Evolutionary conservation across 306 rosid genomes (phyloP).

Genomic region (Cucumis cinereus): DNA sequence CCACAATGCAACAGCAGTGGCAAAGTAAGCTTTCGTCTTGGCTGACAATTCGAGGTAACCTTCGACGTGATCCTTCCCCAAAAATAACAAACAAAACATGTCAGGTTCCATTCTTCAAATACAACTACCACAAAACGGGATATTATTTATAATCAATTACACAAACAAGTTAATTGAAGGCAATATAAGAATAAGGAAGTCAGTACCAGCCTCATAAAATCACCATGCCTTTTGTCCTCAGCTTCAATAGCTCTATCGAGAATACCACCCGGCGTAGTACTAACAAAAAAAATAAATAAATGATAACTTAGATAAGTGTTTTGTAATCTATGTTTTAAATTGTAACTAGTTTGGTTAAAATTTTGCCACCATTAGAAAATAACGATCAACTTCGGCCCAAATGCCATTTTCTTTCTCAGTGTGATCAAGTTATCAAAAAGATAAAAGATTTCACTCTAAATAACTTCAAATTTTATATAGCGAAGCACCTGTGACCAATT

Average conservation of each 20-base stretch:
- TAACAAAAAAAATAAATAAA: conserved; percentile 5
- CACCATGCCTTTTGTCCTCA: conserved; percentile 39
- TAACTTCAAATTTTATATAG: neutral
- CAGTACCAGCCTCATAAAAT: conserved; percentile 42
- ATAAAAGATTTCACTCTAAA: neutral
- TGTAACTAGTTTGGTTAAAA: neutral
- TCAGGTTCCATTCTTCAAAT: neutral
- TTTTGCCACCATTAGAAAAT: neutral
- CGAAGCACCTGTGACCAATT: conserved; percentile 44
- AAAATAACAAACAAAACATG: neutral
- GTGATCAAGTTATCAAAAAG: neutral
- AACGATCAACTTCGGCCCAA: neutral
- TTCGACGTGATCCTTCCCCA: conserved; percentile 43
- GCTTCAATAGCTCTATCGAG: conserved; percentile 52
- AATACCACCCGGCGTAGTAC: conserved; percentile 54
- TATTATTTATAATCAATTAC: neutral
- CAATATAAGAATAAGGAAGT: neutral
- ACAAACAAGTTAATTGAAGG: neutral
- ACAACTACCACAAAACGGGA: neutral
- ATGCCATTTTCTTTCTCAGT: neutral
- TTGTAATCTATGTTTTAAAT: neutral
- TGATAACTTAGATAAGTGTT: neutral
- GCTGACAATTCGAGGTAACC: conserved; percentile 55
- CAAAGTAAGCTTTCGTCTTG: conserved; percentile 41
- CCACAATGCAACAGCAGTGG: conserved; percentile 39